phyloP scores from a whole-genome alignment of 1,284 basidiomycete genomes.

The Sanghuangporus weigelae region DNA sequence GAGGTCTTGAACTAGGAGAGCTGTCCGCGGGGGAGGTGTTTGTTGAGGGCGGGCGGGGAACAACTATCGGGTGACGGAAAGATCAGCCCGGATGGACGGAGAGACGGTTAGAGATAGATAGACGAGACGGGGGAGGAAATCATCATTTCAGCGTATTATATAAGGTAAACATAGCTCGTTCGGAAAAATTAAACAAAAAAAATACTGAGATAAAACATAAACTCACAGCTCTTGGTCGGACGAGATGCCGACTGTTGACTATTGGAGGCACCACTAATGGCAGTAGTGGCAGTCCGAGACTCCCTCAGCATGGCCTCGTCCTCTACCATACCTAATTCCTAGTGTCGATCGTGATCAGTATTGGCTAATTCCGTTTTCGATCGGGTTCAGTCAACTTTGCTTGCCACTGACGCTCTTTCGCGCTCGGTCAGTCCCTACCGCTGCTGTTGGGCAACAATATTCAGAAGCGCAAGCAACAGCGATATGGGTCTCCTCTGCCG shows the following conservation, averaged over 20 bases:
- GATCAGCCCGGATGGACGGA: not conserved
- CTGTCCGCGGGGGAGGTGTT: not conserved
- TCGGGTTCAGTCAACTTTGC: not conserved
- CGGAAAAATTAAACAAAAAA: not conserved
- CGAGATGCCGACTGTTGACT: not conserved
- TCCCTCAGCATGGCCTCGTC: not conserved
- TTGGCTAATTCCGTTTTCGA: not conserved
- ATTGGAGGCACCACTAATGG: too few relatives aligned
- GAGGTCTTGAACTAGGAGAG: not conserved
- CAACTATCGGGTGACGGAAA: slow-evolving; percentile 26
- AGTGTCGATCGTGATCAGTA: not conserved
- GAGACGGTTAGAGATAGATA: not conserved
- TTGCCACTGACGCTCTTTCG: not conserved
- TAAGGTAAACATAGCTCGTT: not conserved
- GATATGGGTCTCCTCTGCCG: not conserved
- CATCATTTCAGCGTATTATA: not conserved
- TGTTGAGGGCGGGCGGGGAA: slow-evolving; percentile 56
- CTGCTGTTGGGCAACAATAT: not conserved
- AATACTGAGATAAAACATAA: not conserved
- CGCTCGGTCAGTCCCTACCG: not conserved
- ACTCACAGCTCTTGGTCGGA: slow-evolving; percentile 2
- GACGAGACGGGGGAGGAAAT: not conserved
- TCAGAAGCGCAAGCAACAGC: not conserved
- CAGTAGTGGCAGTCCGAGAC: not conserved
- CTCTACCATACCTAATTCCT: not conserved